Base-by-base conservation (phyloP, 2,329 filamentous ascomycete species). In the Penicillium sp. region DNA sequence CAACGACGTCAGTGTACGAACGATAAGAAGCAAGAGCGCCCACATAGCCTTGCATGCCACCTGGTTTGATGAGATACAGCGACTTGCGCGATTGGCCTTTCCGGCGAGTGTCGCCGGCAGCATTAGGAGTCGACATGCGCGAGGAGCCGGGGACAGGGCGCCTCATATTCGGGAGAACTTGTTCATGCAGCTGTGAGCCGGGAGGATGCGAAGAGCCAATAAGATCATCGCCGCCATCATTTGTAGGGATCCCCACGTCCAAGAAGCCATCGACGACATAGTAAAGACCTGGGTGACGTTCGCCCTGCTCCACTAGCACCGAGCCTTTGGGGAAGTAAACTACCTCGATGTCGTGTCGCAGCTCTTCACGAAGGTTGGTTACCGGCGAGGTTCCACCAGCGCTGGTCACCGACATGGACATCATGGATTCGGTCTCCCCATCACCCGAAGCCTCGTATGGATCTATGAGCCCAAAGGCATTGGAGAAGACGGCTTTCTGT, bases 231-330 rank as follows among this genome's bases (percentile, higher is more conserved):
- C 50, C 68, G 30, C 77, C 73, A n/a, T 84, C 79, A 27, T 82
- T 78, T 0, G 78, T 70, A 1, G 85, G 81, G n/a, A 93, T 82
- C 44, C 87, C 88, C 29, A 96, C 89, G 55, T 98, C 92, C 23
- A 98, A 69, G 54, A 98, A 98, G 0, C 92, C 92, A 60, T 98
- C 92, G 33, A 98, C 84, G 2, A 98, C 90, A 64, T 98, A 98
- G 67, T 98, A 98, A 0, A 98, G 64, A 0, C 92, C 92, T 0
- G 92, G 92, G 52, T 93, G 95, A n/a, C 92, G 78, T 61, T 98
- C 92, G 7, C 92, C 90, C 66, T 96, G 89, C 57, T 98, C 92
- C 0, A 98, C 89, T 11, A 98, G 74, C 0, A 98, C 84, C 1
- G 92, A 90, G 2, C 85, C 89, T 61, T 96, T 86, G 0, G 89